Conservation (phyloP, 805 yeast genomes). For the Ogataea allantospora region DNA sequence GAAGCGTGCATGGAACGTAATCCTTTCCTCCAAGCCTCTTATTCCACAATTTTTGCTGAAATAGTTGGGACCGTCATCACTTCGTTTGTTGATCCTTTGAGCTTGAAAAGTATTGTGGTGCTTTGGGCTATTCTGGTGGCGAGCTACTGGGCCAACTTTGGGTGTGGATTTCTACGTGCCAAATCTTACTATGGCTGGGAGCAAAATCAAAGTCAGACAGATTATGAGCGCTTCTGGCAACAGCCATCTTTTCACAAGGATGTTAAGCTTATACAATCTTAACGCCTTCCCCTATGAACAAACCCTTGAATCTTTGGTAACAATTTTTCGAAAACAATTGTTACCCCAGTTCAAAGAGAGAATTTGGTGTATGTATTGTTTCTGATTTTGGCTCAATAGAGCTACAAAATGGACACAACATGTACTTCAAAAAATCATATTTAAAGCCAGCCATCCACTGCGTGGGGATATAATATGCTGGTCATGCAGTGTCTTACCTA, state of each 20-base stretch:
- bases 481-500: background rate
- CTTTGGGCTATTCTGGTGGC: constrained; percentile 35
- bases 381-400: too few species aligned
- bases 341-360: too few species aligned
- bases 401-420: too few species aligned
- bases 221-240: background rate
- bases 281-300: too few species aligned
- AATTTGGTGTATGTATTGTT: too few species aligned
- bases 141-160: constrained; percentile 59
- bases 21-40: constrained; percentile 45
- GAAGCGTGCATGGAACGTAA: constrained; percentile 63
- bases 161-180: constrained; percentile 66
- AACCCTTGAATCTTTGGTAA: too few species aligned
- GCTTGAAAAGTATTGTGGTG: constrained; percentile 54
- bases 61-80: constrained; percentile 61
- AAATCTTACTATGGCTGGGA: constrained; percentile 43
- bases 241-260: too few species aligned
- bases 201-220: background rate
- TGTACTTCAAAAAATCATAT: too few species aligned
- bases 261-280: too few species aligned
- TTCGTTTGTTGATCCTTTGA: constrained; percentile 65
- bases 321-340: too few species aligned
- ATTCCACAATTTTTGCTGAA: constrained; percentile 59
- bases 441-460: constrained; percentile 4
- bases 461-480: too few species aligned